These are phyloP conservation scores for Diaporthe amygdali DNA, from an alignment of 2,329 filamentous ascomycete species.

Conservation along the genomic window DNA sequence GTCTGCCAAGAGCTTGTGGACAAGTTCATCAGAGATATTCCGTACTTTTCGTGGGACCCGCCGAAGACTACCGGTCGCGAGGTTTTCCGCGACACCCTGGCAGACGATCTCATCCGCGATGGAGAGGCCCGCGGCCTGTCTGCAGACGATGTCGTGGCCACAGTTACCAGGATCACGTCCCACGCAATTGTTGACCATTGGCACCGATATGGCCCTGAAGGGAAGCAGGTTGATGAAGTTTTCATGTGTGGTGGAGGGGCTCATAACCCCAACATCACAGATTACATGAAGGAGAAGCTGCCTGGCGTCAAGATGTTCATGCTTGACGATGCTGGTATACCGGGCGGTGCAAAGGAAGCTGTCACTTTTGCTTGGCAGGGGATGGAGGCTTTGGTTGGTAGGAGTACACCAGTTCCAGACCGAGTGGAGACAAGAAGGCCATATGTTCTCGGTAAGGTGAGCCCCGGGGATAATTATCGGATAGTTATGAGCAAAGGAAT, in stretches of 20 bases:
- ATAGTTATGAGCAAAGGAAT: neutral
- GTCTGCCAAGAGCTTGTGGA: neutral
- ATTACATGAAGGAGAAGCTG: slow-evolving; percentile 55
- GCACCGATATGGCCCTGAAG: neutral
- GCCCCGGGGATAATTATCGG: neutral
- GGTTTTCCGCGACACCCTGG: slow-evolving; percentile 62
- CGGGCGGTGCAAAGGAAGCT: slow-evolving; percentile 63
- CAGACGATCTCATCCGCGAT: slow-evolving; percentile 55
- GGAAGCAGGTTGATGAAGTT: neutral
- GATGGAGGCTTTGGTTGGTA: neutral
- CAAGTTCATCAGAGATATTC: slow-evolving; percentile 46
- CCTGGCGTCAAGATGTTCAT: slow-evolving; percentile 55
- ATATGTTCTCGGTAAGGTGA: neutral
- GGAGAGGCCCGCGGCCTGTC: neutral
- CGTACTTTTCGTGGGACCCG: slow-evolving; percentile 56
- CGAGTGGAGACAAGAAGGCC: neutral
- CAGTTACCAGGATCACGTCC: neutral
- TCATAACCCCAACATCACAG: slow-evolving; percentile 60
- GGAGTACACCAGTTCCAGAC: neutral
- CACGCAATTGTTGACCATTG: neutral
- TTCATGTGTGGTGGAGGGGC: slow-evolving; percentile 53
- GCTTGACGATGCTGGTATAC: slow-evolving; percentile 63
- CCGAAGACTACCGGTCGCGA: slow-evolving; percentile 65
- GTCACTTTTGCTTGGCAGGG: neutral
- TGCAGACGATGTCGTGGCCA: neutral